Evolutionary conservation across 108 stramenopile species (phyloP).

Genomic region (Aurantiochytrium sp.): DNA sequence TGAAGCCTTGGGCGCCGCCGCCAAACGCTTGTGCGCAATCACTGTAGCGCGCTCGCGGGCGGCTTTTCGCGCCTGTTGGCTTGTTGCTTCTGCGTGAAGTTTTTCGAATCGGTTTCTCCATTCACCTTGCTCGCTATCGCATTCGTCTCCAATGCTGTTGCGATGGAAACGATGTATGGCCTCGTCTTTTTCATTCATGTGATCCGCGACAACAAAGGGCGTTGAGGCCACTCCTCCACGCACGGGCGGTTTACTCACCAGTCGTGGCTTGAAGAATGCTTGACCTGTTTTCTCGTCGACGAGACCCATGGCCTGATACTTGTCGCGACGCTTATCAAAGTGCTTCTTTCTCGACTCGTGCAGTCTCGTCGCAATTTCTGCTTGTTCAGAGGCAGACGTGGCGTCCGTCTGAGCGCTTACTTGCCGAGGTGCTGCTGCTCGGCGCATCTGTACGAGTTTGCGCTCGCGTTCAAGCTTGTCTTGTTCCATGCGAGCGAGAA

Average conservation of each 20-base stretch:
- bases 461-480: neutral
- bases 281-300: neutral
- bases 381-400: neutral
- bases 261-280: neutral
- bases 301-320: neutral
- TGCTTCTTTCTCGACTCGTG: neutral
- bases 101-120: neutral
- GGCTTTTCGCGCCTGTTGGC: neutral
- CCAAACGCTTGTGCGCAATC: neutral
- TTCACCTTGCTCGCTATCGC: neutral
- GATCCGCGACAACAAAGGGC: too few relatives aligned
- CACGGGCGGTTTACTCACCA: neutral
- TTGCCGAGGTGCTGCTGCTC: neutral
- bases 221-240: too few relatives aligned
- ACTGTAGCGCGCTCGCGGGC: neutral
- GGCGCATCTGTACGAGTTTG: neutral
- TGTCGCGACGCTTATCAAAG: neutral
- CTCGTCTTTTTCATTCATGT: neutral
- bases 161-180: neutral
- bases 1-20: neutral
- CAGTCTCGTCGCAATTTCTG: neutral
- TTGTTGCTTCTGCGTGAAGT: neutral
- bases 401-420: neutral
- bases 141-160: too few relatives aligned
- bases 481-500: neutral